Conservation (phyloP, 2,329 filamentous ascomycete genomes). For the Fusarium compactum region DNA sequence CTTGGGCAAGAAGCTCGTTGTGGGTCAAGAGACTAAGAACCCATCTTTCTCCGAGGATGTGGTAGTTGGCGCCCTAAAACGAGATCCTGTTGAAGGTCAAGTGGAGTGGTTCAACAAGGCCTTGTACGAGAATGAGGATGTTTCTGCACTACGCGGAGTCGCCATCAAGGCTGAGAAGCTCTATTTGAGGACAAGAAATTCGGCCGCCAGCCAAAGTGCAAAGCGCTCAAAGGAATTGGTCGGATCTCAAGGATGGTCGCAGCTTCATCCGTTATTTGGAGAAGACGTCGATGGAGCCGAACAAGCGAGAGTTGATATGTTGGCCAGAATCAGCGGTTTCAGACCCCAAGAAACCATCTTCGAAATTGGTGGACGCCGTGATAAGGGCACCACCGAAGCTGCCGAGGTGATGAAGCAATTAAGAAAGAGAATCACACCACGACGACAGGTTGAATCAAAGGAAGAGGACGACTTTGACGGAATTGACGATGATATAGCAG, state of each 20-base stretch:
- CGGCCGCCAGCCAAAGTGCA: slow-evolving; percentile 90
- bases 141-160: slow-evolving; percentile 77
- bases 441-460: slow-evolving; percentile 58
- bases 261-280: slow-evolving; percentile 85
- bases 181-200: slow-evolving; percentile 89
- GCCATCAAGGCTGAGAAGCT: slow-evolving; percentile 91
- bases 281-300: slow-evolving; percentile 74
- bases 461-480: slow-evolving; percentile 54
- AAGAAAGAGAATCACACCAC: slow-evolving; percentile 75
- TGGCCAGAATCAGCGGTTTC: slow-evolving; percentile 89
- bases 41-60: slow-evolving; percentile 85
- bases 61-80: slow-evolving; percentile 80
- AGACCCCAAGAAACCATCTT: slow-evolving; percentile 96
- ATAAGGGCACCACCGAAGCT: slow-evolving; percentile 72
- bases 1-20: slow-evolving; percentile 82
- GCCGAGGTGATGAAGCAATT: slow-evolving; percentile 81
- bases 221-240: slow-evolving; percentile 86
- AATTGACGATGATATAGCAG: slow-evolving; percentile 47
- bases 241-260: slow-evolving; percentile 75
- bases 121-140: slow-evolving; percentile 79
- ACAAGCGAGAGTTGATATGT: slow-evolving; percentile 83
- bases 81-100: slow-evolving; percentile 78
- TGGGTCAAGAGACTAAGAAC: slow-evolving; percentile 74
- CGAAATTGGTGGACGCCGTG: slow-evolving; percentile 84
- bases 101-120: slow-evolving; percentile 88